Percentiles rank a stretch among this genome's conserved stretches.
These are phyloP conservation scores for Paraurostyla sp. DNA, from an alignment of 73 alveolate species.

Conservation along the genomic window DNA sequence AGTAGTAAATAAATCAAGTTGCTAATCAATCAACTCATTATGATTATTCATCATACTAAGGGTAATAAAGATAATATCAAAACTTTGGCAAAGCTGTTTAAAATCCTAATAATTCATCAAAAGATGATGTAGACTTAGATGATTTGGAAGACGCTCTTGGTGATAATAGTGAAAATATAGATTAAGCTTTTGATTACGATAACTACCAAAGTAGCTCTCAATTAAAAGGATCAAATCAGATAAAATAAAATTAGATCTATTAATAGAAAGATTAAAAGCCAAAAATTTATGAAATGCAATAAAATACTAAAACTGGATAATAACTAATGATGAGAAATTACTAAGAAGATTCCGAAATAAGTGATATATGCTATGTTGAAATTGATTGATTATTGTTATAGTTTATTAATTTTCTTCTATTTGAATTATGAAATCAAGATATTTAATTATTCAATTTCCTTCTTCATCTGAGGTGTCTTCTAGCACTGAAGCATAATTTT, in stretches of 20 bases:
- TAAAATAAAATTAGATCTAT: background rate
- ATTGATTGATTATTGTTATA: slow-evolving; percentile 2
- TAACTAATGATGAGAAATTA: background rate
- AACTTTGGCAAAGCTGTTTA: no score
- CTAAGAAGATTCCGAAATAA: background rate
- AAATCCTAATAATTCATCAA: no score
- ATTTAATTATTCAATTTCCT: background rate
- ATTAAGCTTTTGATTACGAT: no score
- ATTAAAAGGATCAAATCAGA: no score
- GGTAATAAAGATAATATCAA: no score
- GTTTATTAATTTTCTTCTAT: background rate
- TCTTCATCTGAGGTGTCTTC: slow-evolving; percentile 23
- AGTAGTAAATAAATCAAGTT: no score
- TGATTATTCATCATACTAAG: no score
- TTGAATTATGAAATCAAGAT: background rate
- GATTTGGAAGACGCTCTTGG: no score
- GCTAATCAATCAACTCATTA: no score
- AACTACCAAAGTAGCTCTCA: no score
- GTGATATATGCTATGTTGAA: background rate
- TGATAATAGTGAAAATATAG: no score
- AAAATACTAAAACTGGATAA: background rate
- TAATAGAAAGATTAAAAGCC: background rate
- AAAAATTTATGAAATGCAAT: background rate
- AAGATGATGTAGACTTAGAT: no score
- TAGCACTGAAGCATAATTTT: background rate